Base-by-base conservation (phyloP, 805 yeast species). In the Kodamaea neixiangensis region DNA sequence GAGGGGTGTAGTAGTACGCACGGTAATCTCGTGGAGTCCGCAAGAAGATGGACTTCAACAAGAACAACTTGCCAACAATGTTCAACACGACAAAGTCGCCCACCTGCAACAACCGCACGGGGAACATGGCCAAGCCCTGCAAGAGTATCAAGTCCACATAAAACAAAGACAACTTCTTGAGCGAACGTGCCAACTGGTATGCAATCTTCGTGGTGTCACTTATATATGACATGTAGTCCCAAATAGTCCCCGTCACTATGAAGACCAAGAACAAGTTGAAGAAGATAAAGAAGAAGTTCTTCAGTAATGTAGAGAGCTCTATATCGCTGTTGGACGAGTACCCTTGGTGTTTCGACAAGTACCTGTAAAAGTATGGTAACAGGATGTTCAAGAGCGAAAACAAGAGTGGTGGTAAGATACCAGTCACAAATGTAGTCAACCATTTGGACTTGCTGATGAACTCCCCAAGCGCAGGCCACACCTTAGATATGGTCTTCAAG, bases 91-190 rank as follows among this genome's bases (percentile, higher is more conserved):
- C 69, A 33, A 82, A 68, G 61, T 82, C 86, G 15, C 85, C 83
- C 38, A 78, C 66, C 60, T 82, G 86, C 11, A 81, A 66, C 39
- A 81, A 67, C 48, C 79, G 75, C 40, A 81, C 78, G 3, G 86
- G 86, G 57, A 81, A 79, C 83, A 82, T 80, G 1, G 83, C 82
- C 47, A 82, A 59, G 0, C 91, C 94, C 64, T 87, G 94, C 50
- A 87, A 75, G 18, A 87, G 71, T 52, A 87, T 86, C 66, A 81
- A 72, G 60, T 81, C 82, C 47, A 77, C 81, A 55, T 81, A 81
- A 57, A 81, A 81, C 43, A 81, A 66, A 2, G 84, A 78, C 34
- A 79, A 65, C 39, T 75, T 71, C 59, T 78, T 79, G 49, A 81
- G 70, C 1, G 85, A 79, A 10, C 72, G 67, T 5, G 85, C 85